These are phyloP conservation scores for Dalbergia cochinchinensis DNA, from an alignment of 306 rosid species.

Conservation along the genomic window DNA sequence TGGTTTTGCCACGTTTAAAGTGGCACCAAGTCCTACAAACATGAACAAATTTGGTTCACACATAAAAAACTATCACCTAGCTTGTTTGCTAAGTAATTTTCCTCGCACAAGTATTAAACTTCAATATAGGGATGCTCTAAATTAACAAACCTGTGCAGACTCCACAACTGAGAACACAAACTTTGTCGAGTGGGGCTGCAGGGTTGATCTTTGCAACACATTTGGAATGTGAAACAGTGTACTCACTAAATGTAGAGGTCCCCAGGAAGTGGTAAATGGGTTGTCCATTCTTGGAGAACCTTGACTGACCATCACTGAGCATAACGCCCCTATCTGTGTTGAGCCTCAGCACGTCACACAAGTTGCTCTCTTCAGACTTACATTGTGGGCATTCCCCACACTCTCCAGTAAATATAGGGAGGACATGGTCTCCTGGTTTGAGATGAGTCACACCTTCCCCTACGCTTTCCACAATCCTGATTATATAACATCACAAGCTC, in stretches of 20 bases:
- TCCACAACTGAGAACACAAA: constrained; percentile 74
- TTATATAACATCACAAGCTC: neutral
- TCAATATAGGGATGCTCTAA: neutral
- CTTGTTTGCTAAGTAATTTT: neutral
- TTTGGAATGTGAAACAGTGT: constrained; percentile 65
- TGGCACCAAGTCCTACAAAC: constrained; percentile 66
- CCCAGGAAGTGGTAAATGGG: constrained; percentile 70
- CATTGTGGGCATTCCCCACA: constrained; percentile 69
- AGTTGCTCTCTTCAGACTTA: constrained; percentile 69
- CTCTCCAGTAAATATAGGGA: constrained; percentile 72
- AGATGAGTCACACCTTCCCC: constrained; percentile 71
- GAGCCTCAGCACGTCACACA: constrained; percentile 69
- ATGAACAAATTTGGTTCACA: neutral
- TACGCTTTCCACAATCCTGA: constrained; percentile 59
- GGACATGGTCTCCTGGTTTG: constrained; percentile 69
- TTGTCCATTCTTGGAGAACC: constrained; percentile 67
- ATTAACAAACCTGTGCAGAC: constrained; percentile 59
- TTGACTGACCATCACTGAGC: constrained; percentile 59
- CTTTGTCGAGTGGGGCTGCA: constrained; percentile 73
- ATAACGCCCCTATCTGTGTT: constrained; percentile 63
- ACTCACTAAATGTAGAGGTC: constrained; percentile 71
- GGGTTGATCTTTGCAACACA: constrained; percentile 72
- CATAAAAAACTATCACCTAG: neutral
- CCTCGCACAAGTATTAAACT: neutral
- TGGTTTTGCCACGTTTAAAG: constrained; percentile 71